These are phyloP conservation scores for Withania somnifera DNA, from an alignment of 305 asterid genomes.

Conservation along the genomic window DNA sequence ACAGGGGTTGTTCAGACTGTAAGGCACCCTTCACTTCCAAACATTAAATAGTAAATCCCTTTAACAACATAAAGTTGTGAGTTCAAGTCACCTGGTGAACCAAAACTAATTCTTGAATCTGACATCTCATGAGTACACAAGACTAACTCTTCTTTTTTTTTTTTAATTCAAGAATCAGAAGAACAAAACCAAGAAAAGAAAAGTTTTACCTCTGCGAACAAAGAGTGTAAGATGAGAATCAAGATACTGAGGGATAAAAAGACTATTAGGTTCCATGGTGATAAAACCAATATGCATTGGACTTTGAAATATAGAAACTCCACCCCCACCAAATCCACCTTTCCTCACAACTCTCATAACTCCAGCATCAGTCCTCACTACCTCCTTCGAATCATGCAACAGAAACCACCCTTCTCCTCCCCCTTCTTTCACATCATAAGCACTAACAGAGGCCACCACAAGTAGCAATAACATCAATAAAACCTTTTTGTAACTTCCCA, in stretches of 20 bases:
- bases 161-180: background rate
- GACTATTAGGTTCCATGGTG: constrained; percentile 60
- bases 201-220: constrained; percentile 42
- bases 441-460: background rate
- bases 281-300: constrained; percentile 64
- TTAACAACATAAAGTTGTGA: too few species aligned
- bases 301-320: background rate
- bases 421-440: constrained; percentile 11
- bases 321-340: constrained; percentile 18
- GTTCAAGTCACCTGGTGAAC: background rate
- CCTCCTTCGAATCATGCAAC: constrained; percentile 41
- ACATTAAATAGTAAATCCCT: too few species aligned
- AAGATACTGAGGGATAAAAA: constrained; percentile 79
- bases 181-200: background rate
- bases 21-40: too few species aligned
- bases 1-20: too few species aligned
- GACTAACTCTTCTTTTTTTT: background rate
- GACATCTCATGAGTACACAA: background rate
- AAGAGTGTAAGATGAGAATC: constrained; percentile 63
- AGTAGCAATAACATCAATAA: constrained; percentile 16
- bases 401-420: constrained; percentile 33
- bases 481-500: constrained; percentile 21
- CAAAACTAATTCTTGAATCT: background rate
- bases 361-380: constrained; percentile 60
- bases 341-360: constrained; percentile 44